Conservation (phyloP, 257 asterid genomes). For the Nemophila menziesii region DNA sequence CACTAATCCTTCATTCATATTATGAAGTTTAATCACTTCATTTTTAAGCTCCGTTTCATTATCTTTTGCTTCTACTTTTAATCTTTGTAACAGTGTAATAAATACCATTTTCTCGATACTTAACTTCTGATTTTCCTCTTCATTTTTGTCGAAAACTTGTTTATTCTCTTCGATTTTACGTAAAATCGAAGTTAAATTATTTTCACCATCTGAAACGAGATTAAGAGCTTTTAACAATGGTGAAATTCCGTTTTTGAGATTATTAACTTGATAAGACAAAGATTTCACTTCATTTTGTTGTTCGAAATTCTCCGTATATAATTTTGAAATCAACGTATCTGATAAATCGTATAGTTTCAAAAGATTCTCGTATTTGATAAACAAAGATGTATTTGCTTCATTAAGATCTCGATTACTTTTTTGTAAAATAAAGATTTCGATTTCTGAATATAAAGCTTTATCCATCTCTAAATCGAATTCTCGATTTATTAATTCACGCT, state of each 20-base stretch:
- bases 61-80: conserved; percentile 26
- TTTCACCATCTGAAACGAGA: conserved; percentile 25
- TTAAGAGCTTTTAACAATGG: conserved; percentile 45
- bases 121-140: conserved; percentile 46
- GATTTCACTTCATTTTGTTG: conserved; percentile 41
- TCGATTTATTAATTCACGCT: conserved; percentile 33
- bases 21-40: conserved; percentile 31
- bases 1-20: conserved; percentile 35
- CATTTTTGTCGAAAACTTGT: conserved; percentile 27
- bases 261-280: conserved; percentile 38
- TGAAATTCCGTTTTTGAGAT: conserved; percentile 38
- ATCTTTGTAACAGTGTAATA: conserved; percentile 47
- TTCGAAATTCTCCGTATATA: conserved; percentile 34
- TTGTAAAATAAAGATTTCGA: conserved; percentile 49
- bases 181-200: conserved; percentile 23
- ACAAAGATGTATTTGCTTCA: conserved; percentile 34
- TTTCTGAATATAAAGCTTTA: conserved; percentile 38
- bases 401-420: conserved; percentile 42
- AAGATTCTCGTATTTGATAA: conserved; percentile 34
- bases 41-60: conserved; percentile 44
- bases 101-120: conserved; percentile 48
- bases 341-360: conserved; percentile 32
- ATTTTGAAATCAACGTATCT: conserved; percentile 30
- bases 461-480: conserved; percentile 55
- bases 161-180: conserved; percentile 36